These are phyloP conservation scores for Neurospora pannonica DNA, from an alignment of 495 filamentous ascomycete genomes.

Conservation along the genomic window DNA sequence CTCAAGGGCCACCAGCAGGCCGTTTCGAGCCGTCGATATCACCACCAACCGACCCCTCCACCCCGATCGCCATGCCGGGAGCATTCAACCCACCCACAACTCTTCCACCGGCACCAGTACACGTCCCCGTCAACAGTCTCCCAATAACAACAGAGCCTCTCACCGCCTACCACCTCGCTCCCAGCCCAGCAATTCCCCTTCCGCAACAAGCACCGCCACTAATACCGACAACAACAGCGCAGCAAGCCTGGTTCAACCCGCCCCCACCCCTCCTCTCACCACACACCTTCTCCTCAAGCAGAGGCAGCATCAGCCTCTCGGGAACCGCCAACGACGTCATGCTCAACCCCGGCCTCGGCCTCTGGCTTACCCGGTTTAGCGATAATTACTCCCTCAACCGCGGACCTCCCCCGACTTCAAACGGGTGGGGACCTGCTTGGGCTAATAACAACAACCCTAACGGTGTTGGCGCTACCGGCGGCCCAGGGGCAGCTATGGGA, in stretches of 20 bases:
- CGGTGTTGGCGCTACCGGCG: neutral
- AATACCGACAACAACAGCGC: slow-evolving; percentile 26
- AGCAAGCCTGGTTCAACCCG: slow-evolving; percentile 35
- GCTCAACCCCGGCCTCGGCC: slow-evolving; percentile 4
- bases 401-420: neutral
- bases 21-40: neutral
- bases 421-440: neutral
- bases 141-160: neutral
- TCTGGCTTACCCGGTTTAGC: slow-evolving; percentile 7
- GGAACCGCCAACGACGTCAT: slow-evolving; percentile 1
- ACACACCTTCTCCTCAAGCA: slow-evolving; percentile 18
- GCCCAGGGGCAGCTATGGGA: neutral
- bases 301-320: neutral
- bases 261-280: slow-evolving; percentile 45
- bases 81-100: neutral
- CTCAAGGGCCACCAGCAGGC: neutral
- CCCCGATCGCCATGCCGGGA: neutral
- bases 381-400: neutral
- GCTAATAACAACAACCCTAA: neutral
- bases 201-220: slow-evolving; percentile 12
- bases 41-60: neutral
- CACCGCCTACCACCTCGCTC: neutral
- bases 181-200: slow-evolving; percentile 8
- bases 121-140: neutral
- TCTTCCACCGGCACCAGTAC: neutral